Evolutionary conservation across 495 filamentous ascomycete species (phyloP).

Genomic region (Penicillium coffeae): DNA sequence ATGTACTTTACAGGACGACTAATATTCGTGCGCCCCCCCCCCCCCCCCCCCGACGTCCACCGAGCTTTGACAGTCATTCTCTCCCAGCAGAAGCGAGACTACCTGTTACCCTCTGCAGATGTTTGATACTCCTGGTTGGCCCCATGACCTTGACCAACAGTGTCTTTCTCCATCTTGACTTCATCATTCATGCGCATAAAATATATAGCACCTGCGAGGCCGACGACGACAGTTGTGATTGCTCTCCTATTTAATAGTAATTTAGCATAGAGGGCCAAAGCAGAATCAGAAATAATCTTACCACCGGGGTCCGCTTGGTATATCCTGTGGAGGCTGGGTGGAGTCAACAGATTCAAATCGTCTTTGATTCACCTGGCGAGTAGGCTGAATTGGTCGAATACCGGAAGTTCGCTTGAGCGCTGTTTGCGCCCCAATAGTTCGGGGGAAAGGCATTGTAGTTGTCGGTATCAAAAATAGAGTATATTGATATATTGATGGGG

Average conservation of each 20-base stretch:
- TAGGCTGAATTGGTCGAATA: not conserved
- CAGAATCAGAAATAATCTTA: not conserved
- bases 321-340: not conserved
- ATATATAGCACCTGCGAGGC: not conserved
- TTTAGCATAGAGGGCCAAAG: not conserved
- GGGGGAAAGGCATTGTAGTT: not conserved
- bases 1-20: no score
- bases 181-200: not conserved
- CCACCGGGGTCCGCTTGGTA: not conserved
- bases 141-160: not conserved
- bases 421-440: not conserved
- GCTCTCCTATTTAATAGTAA: not conserved
- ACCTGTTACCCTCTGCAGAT: not conserved
- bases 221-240: not conserved
- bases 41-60: no score
- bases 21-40: no score
- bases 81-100: no score
- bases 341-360: not conserved
- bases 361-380: not conserved
- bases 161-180: not conserved
- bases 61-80: no score
- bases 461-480: no score
- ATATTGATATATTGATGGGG: no score
- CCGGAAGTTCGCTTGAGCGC: not conserved
- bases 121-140: not conserved